phyloP scores from a whole-genome alignment of 495 filamentous ascomycete species.

The Echria macrotheca region DNA sequence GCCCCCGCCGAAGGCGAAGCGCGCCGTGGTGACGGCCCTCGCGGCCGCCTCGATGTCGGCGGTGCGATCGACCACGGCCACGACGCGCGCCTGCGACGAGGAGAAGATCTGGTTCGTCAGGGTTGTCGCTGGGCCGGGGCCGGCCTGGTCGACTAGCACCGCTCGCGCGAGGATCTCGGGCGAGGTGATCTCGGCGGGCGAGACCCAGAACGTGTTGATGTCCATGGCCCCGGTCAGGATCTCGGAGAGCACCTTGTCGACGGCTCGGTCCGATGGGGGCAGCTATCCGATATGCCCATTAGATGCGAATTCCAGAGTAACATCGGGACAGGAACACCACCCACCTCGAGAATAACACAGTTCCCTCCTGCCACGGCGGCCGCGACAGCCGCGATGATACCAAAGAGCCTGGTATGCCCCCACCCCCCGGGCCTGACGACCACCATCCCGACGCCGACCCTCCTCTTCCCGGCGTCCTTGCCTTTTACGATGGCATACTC shows the following conservation, averaged over 20 bases:
- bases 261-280: constrained; percentile 24
- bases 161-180: constrained; percentile 8
- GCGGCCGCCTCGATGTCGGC: constrained; percentile 44
- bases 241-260: constrained; percentile 32
- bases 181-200: constrained; percentile 22
- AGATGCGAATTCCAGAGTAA: no score
- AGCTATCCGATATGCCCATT: constrained; percentile 36
- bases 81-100: constrained; percentile 27
- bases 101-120: constrained; percentile 19
- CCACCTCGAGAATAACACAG: constrained; percentile 47
- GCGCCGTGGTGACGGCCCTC: constrained; percentile 38
- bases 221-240: constrained; percentile 38
- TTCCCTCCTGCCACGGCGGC: constrained; percentile 50
- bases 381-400: constrained; percentile 39
- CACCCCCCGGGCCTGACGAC: constrained; percentile 48
- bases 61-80: constrained; percentile 51
- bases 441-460: constrained; percentile 40
- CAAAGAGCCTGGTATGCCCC: constrained; percentile 45
- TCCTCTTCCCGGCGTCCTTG: constrained; percentile 26
- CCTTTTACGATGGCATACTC: constrained; percentile 48
- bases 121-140: neutral
- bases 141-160: constrained; percentile 19
- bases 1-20: constrained; percentile 45
- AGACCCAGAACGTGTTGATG: constrained; percentile 37
- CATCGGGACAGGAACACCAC: no score